Conservation (phyloP, 441 rosid genomes). For the Erodium moschatum region DNA sequence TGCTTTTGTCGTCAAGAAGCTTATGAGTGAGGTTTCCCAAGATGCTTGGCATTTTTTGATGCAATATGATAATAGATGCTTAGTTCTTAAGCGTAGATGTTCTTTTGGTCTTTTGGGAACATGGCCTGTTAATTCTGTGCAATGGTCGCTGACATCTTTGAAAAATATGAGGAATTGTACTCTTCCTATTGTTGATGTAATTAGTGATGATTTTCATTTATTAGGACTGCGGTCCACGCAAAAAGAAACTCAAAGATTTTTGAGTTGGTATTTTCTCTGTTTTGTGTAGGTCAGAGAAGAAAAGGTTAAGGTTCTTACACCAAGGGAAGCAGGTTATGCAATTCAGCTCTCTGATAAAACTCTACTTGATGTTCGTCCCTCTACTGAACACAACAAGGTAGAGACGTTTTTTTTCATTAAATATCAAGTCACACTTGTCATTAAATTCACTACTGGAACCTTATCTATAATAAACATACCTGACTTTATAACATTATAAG, state of each 20-base stretch:
- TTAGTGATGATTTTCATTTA: not conserved
- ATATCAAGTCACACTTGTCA: not conserved
- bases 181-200: not conserved
- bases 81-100: not conserved
- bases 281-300: slow-evolving; percentile 59
- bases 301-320: slow-evolving; percentile 69
- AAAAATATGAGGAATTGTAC: not conserved
- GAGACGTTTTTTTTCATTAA: slow-evolving; percentile 6
- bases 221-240: not conserved
- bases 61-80: not conserved
- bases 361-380: slow-evolving; percentile 77
- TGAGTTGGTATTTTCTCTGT: slow-evolving; percentile 11
- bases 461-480: not conserved
- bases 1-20: not conserved
- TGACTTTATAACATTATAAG: not conserved
- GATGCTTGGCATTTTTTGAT: not conserved
- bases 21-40: not conserved
- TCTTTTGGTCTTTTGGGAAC: not conserved
- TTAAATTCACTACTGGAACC: slow-evolving; percentile 6
- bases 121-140: not conserved
- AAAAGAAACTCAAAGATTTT: slow-evolving; percentile 8
- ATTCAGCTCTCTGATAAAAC: slow-evolving; percentile 73
- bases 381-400: slow-evolving; percentile 62
- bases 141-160: not conserved
- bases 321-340: slow-evolving; percentile 91